Conservation (phyloP, 371 early-diverging fungal species). For the Coemansia sp. region DNA sequence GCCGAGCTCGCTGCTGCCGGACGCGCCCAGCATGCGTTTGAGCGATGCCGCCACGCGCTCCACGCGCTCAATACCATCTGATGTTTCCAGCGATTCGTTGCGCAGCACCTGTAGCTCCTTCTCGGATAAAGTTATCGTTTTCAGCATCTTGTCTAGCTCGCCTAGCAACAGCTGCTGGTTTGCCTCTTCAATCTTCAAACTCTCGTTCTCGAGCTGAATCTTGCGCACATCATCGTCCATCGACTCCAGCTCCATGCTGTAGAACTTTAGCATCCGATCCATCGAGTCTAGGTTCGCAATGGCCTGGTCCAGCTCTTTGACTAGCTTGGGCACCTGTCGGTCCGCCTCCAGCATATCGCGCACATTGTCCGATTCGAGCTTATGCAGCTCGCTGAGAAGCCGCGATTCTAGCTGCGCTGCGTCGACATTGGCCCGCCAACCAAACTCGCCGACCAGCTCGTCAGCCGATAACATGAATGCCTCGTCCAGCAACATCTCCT, state of each 20-base stretch:
- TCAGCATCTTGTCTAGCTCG: constrained; percentile 79
- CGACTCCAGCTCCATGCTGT: constrained; percentile 85
- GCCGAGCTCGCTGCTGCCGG: constrained; percentile 65
- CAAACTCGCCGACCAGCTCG: constrained; percentile 64
- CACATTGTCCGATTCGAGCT: constrained; percentile 72
- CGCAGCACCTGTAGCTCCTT: constrained; percentile 69
- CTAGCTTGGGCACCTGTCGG: constrained; percentile 75
- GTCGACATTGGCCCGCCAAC: constrained; percentile 66
- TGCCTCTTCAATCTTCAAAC: constrained; percentile 79
- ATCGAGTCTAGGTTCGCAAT: constrained; percentile 75
- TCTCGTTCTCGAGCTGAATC: constrained; percentile 89
- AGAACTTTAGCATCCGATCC: constrained; percentile 82
- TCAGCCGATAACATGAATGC: constrained; percentile 58
- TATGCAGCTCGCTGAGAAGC: constrained; percentile 62
- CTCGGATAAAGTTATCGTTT: constrained; percentile 67
- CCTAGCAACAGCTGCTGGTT: constrained; percentile 82
- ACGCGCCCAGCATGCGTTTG: constrained; percentile 73
- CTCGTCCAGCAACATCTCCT: constrained; percentile 54
- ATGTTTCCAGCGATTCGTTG: constrained; percentile 79
- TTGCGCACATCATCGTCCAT: constrained; percentile 96
- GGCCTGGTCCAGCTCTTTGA: constrained; percentile 78
- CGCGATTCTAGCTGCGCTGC: constrained; percentile 67
- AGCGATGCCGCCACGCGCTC: constrained; percentile 78
- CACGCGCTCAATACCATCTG: constrained; percentile 71
- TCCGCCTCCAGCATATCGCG: constrained; percentile 92